These are phyloP conservation scores for Naumovozyma castellii DNA, from an alignment of 805 yeast genomes.

Conservation along the genomic window DNA sequence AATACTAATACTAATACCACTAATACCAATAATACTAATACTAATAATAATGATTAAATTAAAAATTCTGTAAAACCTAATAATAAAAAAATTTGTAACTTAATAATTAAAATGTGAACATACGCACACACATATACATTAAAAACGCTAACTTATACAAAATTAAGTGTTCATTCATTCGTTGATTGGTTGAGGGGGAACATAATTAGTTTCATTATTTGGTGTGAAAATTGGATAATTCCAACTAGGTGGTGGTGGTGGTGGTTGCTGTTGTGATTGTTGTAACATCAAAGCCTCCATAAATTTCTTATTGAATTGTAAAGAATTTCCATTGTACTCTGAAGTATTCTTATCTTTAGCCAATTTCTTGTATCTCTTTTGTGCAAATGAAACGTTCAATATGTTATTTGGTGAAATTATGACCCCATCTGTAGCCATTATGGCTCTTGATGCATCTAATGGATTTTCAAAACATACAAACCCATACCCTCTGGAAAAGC, in stretches of 20 bases:
- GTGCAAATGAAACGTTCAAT: slow-evolving; percentile 68
- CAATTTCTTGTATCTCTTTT: slow-evolving; percentile 26
- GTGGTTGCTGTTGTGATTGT: slow-evolving; percentile 6
- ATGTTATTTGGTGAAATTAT: slow-evolving; percentile 41
- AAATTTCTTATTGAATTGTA: slow-evolving; percentile 20
- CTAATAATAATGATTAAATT: too few species aligned
- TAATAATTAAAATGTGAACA: too few species aligned
- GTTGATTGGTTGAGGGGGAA: too few species aligned
- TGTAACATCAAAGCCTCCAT: slow-evolving; percentile 21
- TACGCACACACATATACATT: too few species aligned
- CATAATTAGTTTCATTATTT: background rate
- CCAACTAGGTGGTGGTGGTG: background rate
- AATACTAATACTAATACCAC: too few species aligned
- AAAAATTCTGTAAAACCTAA: too few species aligned
- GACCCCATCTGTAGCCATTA: slow-evolving; percentile 38
- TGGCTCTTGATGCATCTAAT: slow-evolving; percentile 59
- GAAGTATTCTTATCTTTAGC: background rate
- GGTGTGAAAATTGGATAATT: background rate
- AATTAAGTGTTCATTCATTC: too few species aligned
- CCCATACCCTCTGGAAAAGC: slow-evolving; percentile 63
- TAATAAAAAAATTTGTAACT: too few species aligned
- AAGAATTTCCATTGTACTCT: background rate
- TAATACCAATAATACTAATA: too few species aligned
- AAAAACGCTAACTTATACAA: too few species aligned
- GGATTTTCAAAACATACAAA: slow-evolving; percentile 67